Percentiles rank a stretch among this genome's conserved stretches.
phyloP scores from a whole-genome alignment of 129 eudicot genomes.

The Lactuca saligna region DNA sequence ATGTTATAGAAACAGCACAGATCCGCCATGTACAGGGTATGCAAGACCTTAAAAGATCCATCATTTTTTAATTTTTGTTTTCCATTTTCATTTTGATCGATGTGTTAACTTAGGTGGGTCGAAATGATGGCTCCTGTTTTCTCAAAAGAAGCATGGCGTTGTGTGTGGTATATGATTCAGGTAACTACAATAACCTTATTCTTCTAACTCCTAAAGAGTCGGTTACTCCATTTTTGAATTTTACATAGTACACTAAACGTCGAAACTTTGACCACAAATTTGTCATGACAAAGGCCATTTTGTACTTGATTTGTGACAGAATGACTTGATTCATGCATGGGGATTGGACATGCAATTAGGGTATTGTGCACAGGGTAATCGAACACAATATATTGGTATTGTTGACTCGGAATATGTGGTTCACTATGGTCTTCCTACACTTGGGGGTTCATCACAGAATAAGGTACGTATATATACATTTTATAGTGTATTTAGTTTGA shows the following conservation, averaged over 20 bases:
- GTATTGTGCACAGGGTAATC: constrained; percentile 84
- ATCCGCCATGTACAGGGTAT: constrained; percentile 91
- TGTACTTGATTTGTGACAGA: constrained; percentile 41
- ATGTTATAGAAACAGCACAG: constrained; percentile 69
- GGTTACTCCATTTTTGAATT: too few species aligned
- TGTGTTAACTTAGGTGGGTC: constrained; percentile 57
- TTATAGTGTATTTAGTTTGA: not conserved
- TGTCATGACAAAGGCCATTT: too few species aligned
- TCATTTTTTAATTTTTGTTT: constrained; percentile 3
- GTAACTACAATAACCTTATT: constrained; percentile 28
- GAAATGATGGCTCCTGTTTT: constrained; percentile 99
- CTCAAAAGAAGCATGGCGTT: constrained; percentile 86
- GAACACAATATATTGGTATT: constrained; percentile 70
- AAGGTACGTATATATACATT: constrained; percentile 41
- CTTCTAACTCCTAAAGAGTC: too few species aligned
- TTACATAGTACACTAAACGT: too few species aligned
- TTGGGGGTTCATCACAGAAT: constrained; percentile 56
- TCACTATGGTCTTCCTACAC: constrained; percentile 81
- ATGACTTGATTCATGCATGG: constrained; percentile 91
- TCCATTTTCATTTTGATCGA: not conserved
- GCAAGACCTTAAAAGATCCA: constrained; percentile 9
- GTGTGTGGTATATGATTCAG: constrained; percentile 96
- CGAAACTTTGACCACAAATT: too few species aligned
- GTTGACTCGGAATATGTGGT: constrained; percentile 83
- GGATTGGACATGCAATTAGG: constrained; percentile 84